Evolutionary conservation across 202 grass and related monocot species (phyloP).

Genomic region (Zizania palustris): DNA sequence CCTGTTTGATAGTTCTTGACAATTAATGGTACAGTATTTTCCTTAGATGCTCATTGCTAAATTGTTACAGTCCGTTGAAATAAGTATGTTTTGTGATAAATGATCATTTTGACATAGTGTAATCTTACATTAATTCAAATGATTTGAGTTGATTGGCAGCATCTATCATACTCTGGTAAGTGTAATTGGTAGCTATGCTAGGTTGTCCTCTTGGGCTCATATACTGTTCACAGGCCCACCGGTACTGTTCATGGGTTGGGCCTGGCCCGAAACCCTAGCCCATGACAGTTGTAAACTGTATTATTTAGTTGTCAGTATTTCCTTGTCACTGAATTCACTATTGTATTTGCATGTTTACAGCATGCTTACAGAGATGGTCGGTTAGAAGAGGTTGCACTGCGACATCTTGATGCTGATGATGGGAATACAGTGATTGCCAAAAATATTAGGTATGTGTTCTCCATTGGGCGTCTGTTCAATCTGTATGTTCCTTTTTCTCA

Average conservation of each 20-base stretch:
- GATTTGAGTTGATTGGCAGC: neutral
- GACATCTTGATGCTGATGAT: conserved; percentile 96
- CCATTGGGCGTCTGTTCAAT: conserved; percentile 23
- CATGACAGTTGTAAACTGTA: neutral
- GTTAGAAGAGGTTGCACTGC: conserved; percentile 82
- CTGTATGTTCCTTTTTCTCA: neutral
- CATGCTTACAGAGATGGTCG: conserved; percentile 90
- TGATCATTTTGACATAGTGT: neutral
- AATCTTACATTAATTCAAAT: neutral
- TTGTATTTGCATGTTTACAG: conserved; percentile 52
- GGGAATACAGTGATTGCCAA: conserved; percentile 92
- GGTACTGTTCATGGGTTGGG: too few species aligned
- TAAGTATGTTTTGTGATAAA: neutral
- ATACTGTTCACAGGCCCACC: too few species aligned
- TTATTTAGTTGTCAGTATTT: neutral
- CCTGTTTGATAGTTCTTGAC: conserved; percentile 10
- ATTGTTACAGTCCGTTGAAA: neutral
- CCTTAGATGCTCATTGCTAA: neutral
- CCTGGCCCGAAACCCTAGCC: too few species aligned
- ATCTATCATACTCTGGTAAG: neutral
- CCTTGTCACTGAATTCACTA: conserved; percentile 9
- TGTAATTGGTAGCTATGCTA: neutral
- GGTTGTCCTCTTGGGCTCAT: neutral
- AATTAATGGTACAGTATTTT: neutral
- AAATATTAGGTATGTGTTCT: conserved; percentile 68